phyloP scores from a whole-genome alignment of 177 flowering plant genomes.

The Vitis hybrid region DNA sequence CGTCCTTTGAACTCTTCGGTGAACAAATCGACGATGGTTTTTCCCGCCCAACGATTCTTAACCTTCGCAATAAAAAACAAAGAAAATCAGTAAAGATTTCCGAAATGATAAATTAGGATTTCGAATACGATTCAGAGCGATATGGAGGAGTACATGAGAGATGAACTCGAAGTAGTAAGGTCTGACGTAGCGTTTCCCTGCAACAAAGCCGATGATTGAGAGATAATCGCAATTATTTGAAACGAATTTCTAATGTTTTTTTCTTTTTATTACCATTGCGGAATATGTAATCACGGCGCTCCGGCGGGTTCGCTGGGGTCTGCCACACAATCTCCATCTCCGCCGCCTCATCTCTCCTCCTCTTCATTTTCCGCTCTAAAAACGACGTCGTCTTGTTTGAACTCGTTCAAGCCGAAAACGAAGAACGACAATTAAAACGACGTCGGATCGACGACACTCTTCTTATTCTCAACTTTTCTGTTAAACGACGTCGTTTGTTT shows the following conservation, averaged over 20 bases:
- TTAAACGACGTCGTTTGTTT: too few species aligned
- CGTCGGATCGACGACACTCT: too few species aligned
- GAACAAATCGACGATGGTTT: slow-evolving; percentile 87
- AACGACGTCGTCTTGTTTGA: too few species aligned
- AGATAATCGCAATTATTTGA: not conserved
- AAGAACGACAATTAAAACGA: too few species aligned
- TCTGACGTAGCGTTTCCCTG: slow-evolving; percentile 83
- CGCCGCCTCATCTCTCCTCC: slow-evolving; percentile 23
- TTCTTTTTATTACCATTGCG: slow-evolving; percentile 51
- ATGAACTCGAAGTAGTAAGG: slow-evolving; percentile 98
- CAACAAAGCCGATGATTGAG: not conserved
- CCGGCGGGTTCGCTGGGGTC: slow-evolving; percentile 82
- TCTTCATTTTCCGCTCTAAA: slow-evolving; percentile 15
- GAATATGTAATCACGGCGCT: slow-evolving; percentile 77
- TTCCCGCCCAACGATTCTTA: slow-evolving; percentile 85
- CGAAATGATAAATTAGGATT: slow-evolving; percentile 5
- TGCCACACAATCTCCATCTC: slow-evolving; percentile 83
- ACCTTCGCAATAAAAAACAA: slow-evolving; percentile 40
- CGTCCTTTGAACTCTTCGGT: slow-evolving; percentile 90
- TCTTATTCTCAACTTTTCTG: too few species aligned
- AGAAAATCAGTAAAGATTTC: not conserved
- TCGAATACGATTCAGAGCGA: not conserved
- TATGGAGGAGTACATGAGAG: slow-evolving; percentile 49
- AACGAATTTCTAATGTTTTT: not conserved
- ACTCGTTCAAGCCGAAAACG: too few species aligned